A percentile compares a stretch with the other conserved stretches of the same genome.
These are phyloP conservation scores for Aspergillus quadrilineatus DNA, from an alignment of 2,329 filamentous ascomycete species.

Conservation along the genomic window DNA sequence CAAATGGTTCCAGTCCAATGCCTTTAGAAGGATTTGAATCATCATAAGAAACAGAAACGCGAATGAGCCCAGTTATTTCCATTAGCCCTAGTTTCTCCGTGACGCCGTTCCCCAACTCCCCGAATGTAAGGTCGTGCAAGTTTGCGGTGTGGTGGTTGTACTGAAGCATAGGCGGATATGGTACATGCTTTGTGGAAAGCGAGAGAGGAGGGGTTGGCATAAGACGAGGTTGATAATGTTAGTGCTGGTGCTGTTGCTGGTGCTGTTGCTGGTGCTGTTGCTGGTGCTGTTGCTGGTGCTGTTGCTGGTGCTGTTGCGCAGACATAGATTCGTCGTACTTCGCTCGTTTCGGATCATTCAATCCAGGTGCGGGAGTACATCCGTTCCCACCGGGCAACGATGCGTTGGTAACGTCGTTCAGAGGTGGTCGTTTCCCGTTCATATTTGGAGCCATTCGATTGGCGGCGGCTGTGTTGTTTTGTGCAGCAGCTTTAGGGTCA, in stretches of 20 bases:
- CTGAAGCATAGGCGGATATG: not conserved
- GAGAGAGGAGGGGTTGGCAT: not conserved
- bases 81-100: not conserved
- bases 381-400: slow-evolving; percentile 22
- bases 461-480: slow-evolving; percentile 17
- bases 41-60: not conserved
- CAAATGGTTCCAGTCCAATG: not conserved
- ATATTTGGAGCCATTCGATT: slow-evolving; percentile 31
- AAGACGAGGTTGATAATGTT: not conserved
- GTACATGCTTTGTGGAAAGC: not conserved
- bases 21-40: not conserved
- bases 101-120: slow-evolving; percentile 4
- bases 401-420: slow-evolving; percentile 48
- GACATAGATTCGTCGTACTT: slow-evolving; percentile 25
- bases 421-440: slow-evolving; percentile 45
- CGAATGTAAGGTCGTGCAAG: not conserved
- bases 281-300: slow-evolving; percentile 17
- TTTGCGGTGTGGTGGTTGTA: not conserved
- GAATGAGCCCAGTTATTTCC: not conserved
- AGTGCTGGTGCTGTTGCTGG: slow-evolving; percentile 16
- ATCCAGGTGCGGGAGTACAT: slow-evolving; percentile 23
- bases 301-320: slow-evolving; percentile 18
- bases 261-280: slow-evolving; percentile 17
- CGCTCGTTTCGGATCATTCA: slow-evolving; percentile 35
- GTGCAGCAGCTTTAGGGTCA: slow-evolving; percentile 25